Evolutionary conservation across 345 rosid species (phyloP), one percentile per base, ranked within the genome.

Genomic region (Hibiscus trionum): DNA sequence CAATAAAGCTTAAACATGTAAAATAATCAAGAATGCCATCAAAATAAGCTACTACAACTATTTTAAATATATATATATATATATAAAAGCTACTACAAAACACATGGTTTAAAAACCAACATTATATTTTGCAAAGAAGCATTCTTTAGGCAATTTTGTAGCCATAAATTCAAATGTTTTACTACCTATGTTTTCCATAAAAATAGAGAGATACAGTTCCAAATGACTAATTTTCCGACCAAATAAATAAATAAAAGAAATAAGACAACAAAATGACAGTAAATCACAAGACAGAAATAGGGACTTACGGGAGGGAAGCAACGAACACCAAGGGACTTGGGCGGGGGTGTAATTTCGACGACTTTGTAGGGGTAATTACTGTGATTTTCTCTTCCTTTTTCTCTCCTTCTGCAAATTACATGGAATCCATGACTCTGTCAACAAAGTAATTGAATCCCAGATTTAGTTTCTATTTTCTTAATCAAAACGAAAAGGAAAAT

Each of bases 271-370:
- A 56, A 64, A 5, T 10, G 66, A 16, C 58, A 72, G 31, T 7
- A 35, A 42, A 33, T 10, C 12, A 62, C 11, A 42, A 49, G 37
- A 16, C 1, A 19, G 21, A 11, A 68, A 71, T 4, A 14, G 49
- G 46, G n/a, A 84, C 91, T 76, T 70, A 88, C 98, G 4, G 84
- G 75, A 71, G 98, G 87, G 72, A 91, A 86, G 80, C 92, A 88
- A 59, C 99, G 96, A 80, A 86, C 81, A 78, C 97, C 97, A 17
- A 95, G 96, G 79, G 76, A 80, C 82, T 84, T 95, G 72, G 99
- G 99, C 2, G 96, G 97, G 73, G 98, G 97, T 11, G 99, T 91
- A 11, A 91, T 88, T 77, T 95, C 99, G 71, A 91, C 72, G 57
- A 90, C 99, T 86, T 90, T 91, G 27, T 94, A 94, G 35, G 96